These are phyloP conservation scores for Wickerhamiella alocasiicola DNA, from an alignment of 805 yeast species.

Conservation along the genomic window DNA sequence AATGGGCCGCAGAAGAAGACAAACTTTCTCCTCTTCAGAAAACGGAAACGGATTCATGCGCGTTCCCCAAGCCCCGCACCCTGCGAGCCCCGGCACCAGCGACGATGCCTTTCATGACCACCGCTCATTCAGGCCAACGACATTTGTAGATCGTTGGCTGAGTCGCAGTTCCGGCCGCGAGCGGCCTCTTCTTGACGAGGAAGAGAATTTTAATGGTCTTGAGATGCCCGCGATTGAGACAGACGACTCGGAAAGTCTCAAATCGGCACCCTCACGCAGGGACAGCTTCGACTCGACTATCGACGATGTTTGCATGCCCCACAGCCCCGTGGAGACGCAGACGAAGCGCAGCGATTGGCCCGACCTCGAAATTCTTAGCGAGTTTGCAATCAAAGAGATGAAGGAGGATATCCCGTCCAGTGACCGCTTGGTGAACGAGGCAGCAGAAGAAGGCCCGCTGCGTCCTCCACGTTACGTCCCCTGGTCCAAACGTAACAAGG, in stretches of 20 bases:
- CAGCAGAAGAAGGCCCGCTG: slow-evolving; percentile 46
- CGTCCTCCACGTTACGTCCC: slow-evolving; percentile 69
- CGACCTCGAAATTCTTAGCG: slow-evolving; percentile 60
- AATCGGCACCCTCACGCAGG: slow-evolving; percentile 36
- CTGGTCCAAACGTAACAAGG: slow-evolving; percentile 38
- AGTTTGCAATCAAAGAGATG: slow-evolving; percentile 60
- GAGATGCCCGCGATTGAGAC: slow-evolving; percentile 5
- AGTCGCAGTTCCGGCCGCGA: slow-evolving; percentile 16
- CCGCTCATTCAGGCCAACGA: slow-evolving; percentile 9
- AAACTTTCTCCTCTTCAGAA: slow-evolving; percentile 8
- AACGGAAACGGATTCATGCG: slow-evolving; percentile 7
- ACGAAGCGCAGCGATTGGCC: slow-evolving; percentile 52
- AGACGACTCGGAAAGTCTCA: slow-evolving; percentile 6
- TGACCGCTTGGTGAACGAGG: slow-evolving; percentile 41
- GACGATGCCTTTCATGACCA: slow-evolving; percentile 6
- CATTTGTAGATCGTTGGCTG: slow-evolving; percentile 22
- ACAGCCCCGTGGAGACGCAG: slow-evolving; percentile 26
- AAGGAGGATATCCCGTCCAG: slow-evolving; percentile 29
- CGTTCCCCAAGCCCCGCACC: slow-evolving; percentile 1
- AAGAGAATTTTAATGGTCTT: slow-evolving; percentile 4
- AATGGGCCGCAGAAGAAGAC: slow-evolving; percentile 10
- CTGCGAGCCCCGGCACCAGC: background rate
- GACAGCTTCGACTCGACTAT: slow-evolving; percentile 54
- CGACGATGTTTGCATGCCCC: slow-evolving; percentile 89
- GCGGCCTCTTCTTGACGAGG: slow-evolving; percentile 11